Base-by-base conservation (phyloP, 768 basidiomycete genomes). In the Leccinum disarticulatum region DNA sequence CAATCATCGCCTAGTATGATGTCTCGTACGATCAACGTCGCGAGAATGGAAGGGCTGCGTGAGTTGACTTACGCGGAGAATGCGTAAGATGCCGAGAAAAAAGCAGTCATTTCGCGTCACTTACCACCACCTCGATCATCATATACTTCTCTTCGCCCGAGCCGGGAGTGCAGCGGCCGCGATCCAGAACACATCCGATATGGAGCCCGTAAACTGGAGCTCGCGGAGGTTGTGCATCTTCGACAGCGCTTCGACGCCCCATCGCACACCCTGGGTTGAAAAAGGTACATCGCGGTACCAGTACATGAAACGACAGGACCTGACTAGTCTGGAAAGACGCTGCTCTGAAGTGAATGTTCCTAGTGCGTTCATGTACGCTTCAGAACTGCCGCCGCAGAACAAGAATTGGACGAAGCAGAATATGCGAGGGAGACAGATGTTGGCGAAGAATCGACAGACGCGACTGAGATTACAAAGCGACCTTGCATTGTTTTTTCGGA, bases 51-150 rank as follows among this genome's bases (percentile, higher is more conserved):
- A 98, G 2, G 96, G 95, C 90, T 93, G 63, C 22, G 56, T 35
- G 27, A 25, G 47, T 17, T 41, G 38, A 41, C 38, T 9, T 17
- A 41, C 38, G 22, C 14, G 22, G 41, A 19, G 41, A 19, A 43
- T 11, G n/a, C n/a, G 41, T 43, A n/a, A 19, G 41, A 43, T 43
- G 41, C n/a, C 38, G 9, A 19, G 52, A 58, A 57, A 52, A 28
- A 43, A n/a, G 41, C 41, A 19, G 9, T 19, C 10, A 19, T n/a
- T 19, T 43, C 41, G n/a, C 35, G 54, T 54, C 53, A 82, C 87
- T 48, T 71, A 93, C 91, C 64, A 98, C 95, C 11, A 95, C 93
- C 75, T 98, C 96, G 61, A 99, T 98, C 94, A 98, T 97, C 22
- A 22, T 94, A 95, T 94, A 63, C 91, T 93, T 6, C 91, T 92